A percentile compares a stretch with the other conserved stretches of the same genome.
Conservation (phyloP, 768 basidiomycete genomes). For the Fomitopsis serialis region DNA sequence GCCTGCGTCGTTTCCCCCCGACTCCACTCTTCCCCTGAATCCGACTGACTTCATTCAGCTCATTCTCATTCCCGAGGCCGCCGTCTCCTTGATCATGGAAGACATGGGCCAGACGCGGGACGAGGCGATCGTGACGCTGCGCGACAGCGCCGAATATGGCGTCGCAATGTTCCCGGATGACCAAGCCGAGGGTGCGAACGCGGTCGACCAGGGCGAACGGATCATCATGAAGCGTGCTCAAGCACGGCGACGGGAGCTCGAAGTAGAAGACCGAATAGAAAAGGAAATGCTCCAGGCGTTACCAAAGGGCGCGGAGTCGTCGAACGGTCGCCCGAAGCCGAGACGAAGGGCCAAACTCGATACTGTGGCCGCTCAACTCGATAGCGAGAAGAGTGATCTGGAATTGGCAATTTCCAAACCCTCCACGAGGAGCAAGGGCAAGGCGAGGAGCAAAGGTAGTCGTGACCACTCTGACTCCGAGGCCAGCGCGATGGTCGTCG, state of each 20-base stretch:
- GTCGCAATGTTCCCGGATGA: conserved; percentile 79
- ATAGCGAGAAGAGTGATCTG: not conserved
- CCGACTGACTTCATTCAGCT: conserved; percentile 74
- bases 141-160: conserved; percentile 79
- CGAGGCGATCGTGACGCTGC: conserved; percentile 54
- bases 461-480: not conserved
- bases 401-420: not conserved
- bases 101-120: conserved; percentile 49
- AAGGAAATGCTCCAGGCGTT: conserved; percentile 5
- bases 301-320: not conserved
- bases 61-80: conserved; percentile 88
- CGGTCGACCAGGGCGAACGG: conserved; percentile 34
- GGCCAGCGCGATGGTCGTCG: too few species aligned
- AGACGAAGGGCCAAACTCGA: not conserved
- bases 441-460: not conserved
- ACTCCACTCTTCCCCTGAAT: conserved; percentile 58
- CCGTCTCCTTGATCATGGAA: conserved; percentile 73
- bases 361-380: not conserved
- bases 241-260: conserved; percentile 34
- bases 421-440: not conserved
- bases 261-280: conserved; percentile 30
- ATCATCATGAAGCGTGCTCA: conserved; percentile 41
- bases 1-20: conserved; percentile 46
- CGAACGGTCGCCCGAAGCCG: not conserved
- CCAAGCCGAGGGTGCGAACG: conserved; percentile 25